These are phyloP conservation scores for Corylus americana DNA, from an alignment of 306 rosid species.

Conservation along the genomic window DNA sequence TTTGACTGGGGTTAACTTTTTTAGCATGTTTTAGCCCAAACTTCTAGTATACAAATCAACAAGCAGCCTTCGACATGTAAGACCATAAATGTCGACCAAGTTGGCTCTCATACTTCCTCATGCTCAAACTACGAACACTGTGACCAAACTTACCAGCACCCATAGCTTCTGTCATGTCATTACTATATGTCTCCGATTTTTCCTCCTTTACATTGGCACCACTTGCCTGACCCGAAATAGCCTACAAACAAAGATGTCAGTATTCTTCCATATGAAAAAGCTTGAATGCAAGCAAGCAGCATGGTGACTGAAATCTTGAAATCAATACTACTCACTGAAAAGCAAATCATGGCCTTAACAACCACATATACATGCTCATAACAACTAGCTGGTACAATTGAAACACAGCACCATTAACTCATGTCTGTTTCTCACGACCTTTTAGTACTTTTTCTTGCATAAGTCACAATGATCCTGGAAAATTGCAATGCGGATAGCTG, in stretches of 20 bases:
- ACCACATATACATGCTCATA: neutral
- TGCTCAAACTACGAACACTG: slow-evolving; percentile 20
- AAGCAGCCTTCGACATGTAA: slow-evolving; percentile 17
- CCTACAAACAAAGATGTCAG: slow-evolving; percentile 50
- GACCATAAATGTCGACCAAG: slow-evolving; percentile 15
- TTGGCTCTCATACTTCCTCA: slow-evolving; percentile 8
- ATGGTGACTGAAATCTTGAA: neutral
- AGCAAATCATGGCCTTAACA: neutral
- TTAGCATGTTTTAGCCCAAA: slow-evolving; percentile 6
- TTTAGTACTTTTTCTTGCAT: neutral
- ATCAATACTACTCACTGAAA: neutral
- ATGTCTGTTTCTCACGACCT: neutral
- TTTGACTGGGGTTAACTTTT: slow-evolving; percentile 9
- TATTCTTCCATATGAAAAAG: slow-evolving; percentile 11
- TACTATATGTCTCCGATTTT: slow-evolving; percentile 72
- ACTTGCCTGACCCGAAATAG: slow-evolving; percentile 62
- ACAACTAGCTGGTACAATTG: neutral
- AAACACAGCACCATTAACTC: neutral
- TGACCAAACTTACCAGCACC: slow-evolving; percentile 80
- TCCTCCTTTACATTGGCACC: slow-evolving; percentile 55
- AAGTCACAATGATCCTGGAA: neutral
- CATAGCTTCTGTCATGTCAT: slow-evolving; percentile 90
- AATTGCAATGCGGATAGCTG: neutral
- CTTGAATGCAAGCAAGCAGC: neutral
- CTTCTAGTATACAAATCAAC: neutral